phyloP scores from a whole-genome alignment of 2,329 filamentous ascomycete species.

The Fusarium cicatricum region DNA sequence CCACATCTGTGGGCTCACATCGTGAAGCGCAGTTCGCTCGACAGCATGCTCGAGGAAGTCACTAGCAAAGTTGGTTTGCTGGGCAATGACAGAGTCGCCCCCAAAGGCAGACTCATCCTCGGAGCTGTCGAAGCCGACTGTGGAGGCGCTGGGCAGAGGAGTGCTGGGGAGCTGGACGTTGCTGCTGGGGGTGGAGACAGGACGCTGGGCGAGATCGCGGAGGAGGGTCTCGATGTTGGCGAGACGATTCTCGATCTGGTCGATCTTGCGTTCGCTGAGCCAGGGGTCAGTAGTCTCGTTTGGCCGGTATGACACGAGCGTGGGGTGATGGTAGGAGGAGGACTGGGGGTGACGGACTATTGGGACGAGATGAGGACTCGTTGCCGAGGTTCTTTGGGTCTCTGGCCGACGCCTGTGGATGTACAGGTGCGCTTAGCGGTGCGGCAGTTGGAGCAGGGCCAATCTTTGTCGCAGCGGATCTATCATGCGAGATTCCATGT shows the following conservation, averaged over 20 bases:
- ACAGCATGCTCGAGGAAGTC: conserved; percentile 64
- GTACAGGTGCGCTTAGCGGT: conserved; percentile 62
- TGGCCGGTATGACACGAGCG: background rate
- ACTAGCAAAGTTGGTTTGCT: conserved; percentile 62
- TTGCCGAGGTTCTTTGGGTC: conserved; percentile 63
- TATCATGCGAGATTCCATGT: conserved; percentile 41
- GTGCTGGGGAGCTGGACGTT: conserved; percentile 31
- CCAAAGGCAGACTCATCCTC: conserved; percentile 54
- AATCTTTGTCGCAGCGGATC: conserved; percentile 67
- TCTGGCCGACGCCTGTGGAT: conserved; percentile 62
- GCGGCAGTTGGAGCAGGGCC: conserved; percentile 66
- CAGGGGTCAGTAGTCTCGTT: conserved; percentile 8
- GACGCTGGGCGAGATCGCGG: conserved; percentile 46
- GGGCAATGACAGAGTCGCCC: conserved; percentile 58
- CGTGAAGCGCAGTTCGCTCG: conserved; percentile 55
- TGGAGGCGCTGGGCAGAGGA: conserved; percentile 42
- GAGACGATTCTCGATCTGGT: conserved; percentile 56
- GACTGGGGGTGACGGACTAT: conserved; percentile 56
- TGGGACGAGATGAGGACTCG: conserved; percentile 67
- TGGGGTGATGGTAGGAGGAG: conserved; percentile 3
- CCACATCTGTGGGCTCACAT: conserved; percentile 60
- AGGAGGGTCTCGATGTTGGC: conserved; percentile 56
- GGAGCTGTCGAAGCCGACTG: conserved; percentile 49
- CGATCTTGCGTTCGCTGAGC: conserved; percentile 61
- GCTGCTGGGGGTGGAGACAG: conserved; percentile 36